A percentile compares a stretch with the other conserved stretches of the same genome.
Conservation (phyloP, 768 basidiomycete species). For the Exidia glandulosa region DNA sequence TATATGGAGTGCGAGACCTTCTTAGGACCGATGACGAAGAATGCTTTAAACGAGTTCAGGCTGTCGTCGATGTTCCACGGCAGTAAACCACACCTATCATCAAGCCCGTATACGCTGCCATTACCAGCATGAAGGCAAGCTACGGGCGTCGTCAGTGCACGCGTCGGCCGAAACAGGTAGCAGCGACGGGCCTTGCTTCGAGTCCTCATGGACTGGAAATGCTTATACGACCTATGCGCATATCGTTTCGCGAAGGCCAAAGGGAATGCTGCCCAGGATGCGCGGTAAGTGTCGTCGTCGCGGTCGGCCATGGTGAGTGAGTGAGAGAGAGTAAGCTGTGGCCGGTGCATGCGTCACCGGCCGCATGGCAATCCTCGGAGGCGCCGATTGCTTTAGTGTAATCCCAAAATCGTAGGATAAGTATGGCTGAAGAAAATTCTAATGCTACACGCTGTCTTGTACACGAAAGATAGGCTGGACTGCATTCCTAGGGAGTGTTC, state of each 20-base stretch:
- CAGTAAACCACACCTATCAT: background rate
- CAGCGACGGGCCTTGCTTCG: background rate
- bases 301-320: background rate
- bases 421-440: too few species aligned
- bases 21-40: background rate
- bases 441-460: too few species aligned
- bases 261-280: background rate
- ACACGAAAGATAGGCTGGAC: too few species aligned
- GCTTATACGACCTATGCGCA: background rate
- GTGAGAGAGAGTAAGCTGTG: background rate
- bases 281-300: background rate
- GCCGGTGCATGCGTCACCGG: too few species aligned
- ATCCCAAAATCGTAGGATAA: too few species aligned
- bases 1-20: slow-evolving; percentile 29
- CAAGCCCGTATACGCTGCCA: background rate
- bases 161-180: background rate
- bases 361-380: too few species aligned
- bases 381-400: too few species aligned
- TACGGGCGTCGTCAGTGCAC: background rate
- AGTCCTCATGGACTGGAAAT: background rate
- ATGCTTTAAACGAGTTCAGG: background rate
- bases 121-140: background rate
- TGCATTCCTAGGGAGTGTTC: too few species aligned
- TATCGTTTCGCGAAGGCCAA: background rate
- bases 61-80: background rate